Conservation (phyloP, 1,139 yeast genomes). For the Yamadazyma spencermartinsiae region DNA sequence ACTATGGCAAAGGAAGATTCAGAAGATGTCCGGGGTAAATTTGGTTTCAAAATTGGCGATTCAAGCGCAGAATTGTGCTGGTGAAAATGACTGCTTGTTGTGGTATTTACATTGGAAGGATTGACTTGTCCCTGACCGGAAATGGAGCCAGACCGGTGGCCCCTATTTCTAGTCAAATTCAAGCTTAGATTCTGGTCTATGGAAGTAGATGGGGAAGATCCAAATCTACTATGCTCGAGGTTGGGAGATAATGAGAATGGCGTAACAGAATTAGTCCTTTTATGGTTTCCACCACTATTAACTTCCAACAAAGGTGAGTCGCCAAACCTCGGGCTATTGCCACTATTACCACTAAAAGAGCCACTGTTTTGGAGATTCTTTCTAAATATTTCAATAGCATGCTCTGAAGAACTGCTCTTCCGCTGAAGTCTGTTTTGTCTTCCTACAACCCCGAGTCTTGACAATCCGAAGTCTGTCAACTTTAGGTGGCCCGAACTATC, state of each 20-base stretch:
- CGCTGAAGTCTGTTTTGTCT: conserved; percentile 59
- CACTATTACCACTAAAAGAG: background rate
- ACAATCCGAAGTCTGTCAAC: conserved; percentile 91
- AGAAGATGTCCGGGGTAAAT: conserved; percentile 49
- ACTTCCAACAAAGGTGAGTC: conserved; percentile 35
- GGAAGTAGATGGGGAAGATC: conserved; percentile 11
- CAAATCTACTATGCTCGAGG: conserved; percentile 31
- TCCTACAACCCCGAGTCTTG: conserved; percentile 84
- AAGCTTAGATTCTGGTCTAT: conserved; percentile 5
- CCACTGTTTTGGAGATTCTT: conserved; percentile 14
- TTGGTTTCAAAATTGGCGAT: conserved; percentile 52
- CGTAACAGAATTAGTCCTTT: conserved; percentile 36
- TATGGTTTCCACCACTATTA: conserved; percentile 5
- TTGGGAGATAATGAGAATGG: conserved; percentile 53
- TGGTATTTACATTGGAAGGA: conserved; percentile 25
- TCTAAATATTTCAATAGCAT: conserved; percentile 44
- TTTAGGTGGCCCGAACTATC: conserved; percentile 87
- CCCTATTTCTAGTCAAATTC: background rate
- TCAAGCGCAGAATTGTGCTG: conserved; percentile 18
- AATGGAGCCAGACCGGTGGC: conserved; percentile 11
- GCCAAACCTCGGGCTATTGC: conserved; percentile 1
- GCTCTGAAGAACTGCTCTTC: conserved; percentile 47
- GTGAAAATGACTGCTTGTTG: background rate
- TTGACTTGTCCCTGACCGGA: background rate
- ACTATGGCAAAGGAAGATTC: conserved; percentile 57